phyloP scores from a whole-genome alignment of 495 filamentous ascomycete species.

The Penicillium crystallinum region DNA sequence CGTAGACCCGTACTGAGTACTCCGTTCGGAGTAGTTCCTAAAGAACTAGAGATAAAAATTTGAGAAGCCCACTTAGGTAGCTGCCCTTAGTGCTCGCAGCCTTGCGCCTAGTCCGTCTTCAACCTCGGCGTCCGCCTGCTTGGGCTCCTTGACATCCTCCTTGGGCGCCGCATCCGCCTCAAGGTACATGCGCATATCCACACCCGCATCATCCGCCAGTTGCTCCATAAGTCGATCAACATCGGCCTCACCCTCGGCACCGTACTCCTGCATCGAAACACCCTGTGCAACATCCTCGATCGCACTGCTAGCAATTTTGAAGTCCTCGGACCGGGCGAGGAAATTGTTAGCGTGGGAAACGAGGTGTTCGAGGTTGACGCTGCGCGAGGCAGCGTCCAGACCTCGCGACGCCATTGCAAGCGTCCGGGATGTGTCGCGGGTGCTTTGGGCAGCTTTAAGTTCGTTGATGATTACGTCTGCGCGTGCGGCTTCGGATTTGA shows the following conservation, averaged over 20 bases:
- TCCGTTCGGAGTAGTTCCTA: too few species aligned
- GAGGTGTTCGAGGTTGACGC: constrained; percentile 41
- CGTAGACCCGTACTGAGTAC: too few species aligned
- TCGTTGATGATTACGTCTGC: constrained; percentile 49
- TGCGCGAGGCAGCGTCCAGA: constrained; percentile 40
- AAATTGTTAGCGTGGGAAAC: constrained; percentile 47
- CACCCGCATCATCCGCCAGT: constrained; percentile 44
- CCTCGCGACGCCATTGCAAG: constrained; percentile 41
- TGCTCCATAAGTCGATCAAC: constrained; percentile 47
- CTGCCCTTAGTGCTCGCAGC: constrained; percentile 39
- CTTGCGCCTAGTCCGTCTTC: constrained; percentile 44
- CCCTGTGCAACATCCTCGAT: constrained; percentile 46
- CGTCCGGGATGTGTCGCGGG: constrained; percentile 43
- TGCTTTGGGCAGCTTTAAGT: constrained; percentile 44
- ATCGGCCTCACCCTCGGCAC: constrained; percentile 42
- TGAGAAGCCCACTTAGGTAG: constrained; percentile 15
- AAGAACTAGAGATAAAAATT: neutral
- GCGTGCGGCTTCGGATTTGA: constrained; percentile 42
- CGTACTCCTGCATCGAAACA: constrained; percentile 44
- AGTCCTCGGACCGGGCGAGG: constrained; percentile 42
- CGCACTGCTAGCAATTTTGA: constrained; percentile 43
- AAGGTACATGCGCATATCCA: constrained; percentile 39
- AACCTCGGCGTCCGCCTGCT: constrained; percentile 30
- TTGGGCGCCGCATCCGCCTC: constrained; percentile 36
- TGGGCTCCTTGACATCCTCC: constrained; percentile 36